These are phyloP conservation scores for Colletotrichum ledebouriae DNA, from an alignment of 2,329 filamentous ascomycete genomes.

Conservation along the genomic window DNA sequence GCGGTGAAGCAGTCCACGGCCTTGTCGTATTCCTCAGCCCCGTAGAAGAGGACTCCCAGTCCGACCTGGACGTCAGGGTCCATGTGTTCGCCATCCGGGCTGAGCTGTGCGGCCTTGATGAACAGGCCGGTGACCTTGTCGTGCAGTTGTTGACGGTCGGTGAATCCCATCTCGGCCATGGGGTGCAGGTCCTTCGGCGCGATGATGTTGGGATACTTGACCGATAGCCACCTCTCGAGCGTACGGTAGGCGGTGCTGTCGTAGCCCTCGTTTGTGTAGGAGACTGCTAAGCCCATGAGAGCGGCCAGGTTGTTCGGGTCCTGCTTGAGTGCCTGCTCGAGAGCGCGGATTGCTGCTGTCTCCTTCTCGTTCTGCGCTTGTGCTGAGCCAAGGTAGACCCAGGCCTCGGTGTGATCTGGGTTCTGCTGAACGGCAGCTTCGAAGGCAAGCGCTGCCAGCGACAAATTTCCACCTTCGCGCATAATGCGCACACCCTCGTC, in stretches of 20 bases:
- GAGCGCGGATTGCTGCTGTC: constrained; percentile 90
- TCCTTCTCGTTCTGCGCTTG: constrained; percentile 99
- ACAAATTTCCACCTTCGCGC: constrained; percentile 93
- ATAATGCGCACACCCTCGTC: constrained; percentile 95
- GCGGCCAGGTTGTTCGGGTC: constrained; percentile 90
- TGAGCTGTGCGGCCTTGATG: constrained; percentile 91
- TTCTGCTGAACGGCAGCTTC: constrained; percentile 95
- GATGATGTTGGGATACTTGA: constrained; percentile 90
- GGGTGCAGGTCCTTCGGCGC: constrained; percentile 79
- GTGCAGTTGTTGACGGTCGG: constrained; percentile 89
- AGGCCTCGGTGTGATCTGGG: constrained; percentile 88
- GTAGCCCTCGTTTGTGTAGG: constrained; percentile 98
- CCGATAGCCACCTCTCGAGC: constrained; percentile 95
- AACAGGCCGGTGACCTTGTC: constrained; percentile 92
- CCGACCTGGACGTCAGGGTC: constrained; percentile 99
- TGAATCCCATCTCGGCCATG: constrained; percentile 90
- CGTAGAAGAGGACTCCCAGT: constrained; percentile 96
- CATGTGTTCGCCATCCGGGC: constrained; percentile 93
- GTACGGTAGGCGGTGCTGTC: constrained; percentile 97
- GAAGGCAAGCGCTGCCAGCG: constrained; percentile 92
- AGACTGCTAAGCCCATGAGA: constrained; percentile 95
- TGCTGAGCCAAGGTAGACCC: constrained; percentile 90
- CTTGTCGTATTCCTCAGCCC: constrained; percentile 97
- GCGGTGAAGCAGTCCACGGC: constrained; percentile 98
- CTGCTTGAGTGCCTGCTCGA: constrained; percentile 90